A percentile compares a stretch with the other conserved stretches of the same genome.
Evolutionary conservation across 768 basidiomycete genomes (phyloP).

Genomic region (Dacryopinax spathularia): DNA sequence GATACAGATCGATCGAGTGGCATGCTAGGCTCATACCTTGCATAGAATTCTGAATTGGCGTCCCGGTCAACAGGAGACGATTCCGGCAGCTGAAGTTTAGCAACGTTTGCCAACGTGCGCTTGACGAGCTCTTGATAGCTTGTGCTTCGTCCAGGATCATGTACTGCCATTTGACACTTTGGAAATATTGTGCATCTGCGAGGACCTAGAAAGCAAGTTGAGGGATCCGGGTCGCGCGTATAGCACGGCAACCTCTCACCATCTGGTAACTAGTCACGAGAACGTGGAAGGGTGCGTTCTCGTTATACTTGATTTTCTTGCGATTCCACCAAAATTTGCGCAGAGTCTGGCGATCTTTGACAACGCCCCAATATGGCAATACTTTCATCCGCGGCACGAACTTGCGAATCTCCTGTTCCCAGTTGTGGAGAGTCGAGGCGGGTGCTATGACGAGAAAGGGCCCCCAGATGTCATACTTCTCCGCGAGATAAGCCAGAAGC

Average conservation of each 20-base stretch:
- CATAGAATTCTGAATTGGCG: slow-evolving; percentile 99
- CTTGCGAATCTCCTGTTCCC: slow-evolving; percentile 95
- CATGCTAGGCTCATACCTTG: slow-evolving; percentile 48
- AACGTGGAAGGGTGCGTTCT: slow-evolving; percentile 92
- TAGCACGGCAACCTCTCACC: too few species aligned
- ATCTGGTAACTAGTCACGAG: slow-evolving; percentile 95
- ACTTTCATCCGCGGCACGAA: slow-evolving; percentile 91
- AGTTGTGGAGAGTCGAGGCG: slow-evolving; percentile 93
- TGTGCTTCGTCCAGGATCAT: slow-evolving; percentile 99
- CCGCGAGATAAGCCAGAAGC: slow-evolving; percentile 85
- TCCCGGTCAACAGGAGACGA: slow-evolving; percentile 85
- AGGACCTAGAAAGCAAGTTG: slow-evolving; percentile 65
- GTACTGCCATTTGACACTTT: slow-evolving; percentile 97
- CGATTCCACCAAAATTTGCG: slow-evolving; percentile 90
- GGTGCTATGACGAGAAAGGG: slow-evolving; percentile 97
- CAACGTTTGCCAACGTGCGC: slow-evolving; percentile 92
- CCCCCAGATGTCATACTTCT: slow-evolving; percentile 97
- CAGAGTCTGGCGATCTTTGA: slow-evolving; percentile 85
- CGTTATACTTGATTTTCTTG: slow-evolving; percentile 88
- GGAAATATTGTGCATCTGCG: slow-evolving; percentile 95
- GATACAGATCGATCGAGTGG: neutral
- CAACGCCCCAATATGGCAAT: slow-evolving; percentile 95
- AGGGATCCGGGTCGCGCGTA: neutral
- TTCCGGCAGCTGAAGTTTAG: slow-evolving; percentile 94
- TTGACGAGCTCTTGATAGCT: slow-evolving; percentile 96